Conservation (phyloP, 73 alveolate species). For the Paramecium caudatum region DNA sequence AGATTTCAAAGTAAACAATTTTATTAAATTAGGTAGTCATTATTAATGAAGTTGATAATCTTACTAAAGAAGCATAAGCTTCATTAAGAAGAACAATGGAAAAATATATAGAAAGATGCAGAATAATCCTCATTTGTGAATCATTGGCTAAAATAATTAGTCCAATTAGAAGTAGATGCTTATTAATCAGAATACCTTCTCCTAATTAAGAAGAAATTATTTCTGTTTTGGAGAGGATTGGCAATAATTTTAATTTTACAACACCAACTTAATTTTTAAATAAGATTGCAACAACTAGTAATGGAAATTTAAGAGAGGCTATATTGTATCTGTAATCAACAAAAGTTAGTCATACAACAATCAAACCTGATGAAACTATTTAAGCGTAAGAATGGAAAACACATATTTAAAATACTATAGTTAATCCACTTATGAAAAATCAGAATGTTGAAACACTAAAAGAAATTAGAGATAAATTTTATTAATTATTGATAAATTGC, state of each 20-base stretch:
- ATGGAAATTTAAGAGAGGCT: slow-evolving; percentile 91
- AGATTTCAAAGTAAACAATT: slow-evolving; percentile 76
- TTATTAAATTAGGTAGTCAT: slow-evolving; percentile 89
- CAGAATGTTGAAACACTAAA: slow-evolving; percentile 79
- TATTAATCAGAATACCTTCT: slow-evolving; percentile 95
- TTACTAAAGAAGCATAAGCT: slow-evolving; percentile 97
- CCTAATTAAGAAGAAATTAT: slow-evolving; percentile 87
- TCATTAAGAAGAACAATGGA: slow-evolving; percentile 99
- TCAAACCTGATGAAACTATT: not conserved
- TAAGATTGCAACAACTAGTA: slow-evolving; percentile 80
- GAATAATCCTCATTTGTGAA: slow-evolving; percentile 92
- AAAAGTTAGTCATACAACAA: not conserved
- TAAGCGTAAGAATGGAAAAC: slow-evolving; percentile 49
- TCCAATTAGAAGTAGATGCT: slow-evolving; percentile 97
- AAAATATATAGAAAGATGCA: slow-evolving; percentile 95
- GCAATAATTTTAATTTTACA: slow-evolving; percentile 80
- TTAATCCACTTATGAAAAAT: slow-evolving; percentile 72
- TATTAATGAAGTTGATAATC: slow-evolving; percentile 94
- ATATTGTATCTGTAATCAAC: slow-evolving; percentile 15
- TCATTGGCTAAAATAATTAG: slow-evolving; percentile 90
- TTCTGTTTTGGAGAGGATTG: slow-evolving; percentile 79
- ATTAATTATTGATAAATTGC: slow-evolving; percentile 79
- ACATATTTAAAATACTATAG: slow-evolving; percentile 53
- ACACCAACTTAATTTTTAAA: slow-evolving; percentile 78
- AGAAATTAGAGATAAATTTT: slow-evolving; percentile 82